Evolutionary conservation across 208 protist genomes (phyloP), one percentile per base, ranked within the genome.

Genomic region (Acanthamoeba triangularis): DNA sequence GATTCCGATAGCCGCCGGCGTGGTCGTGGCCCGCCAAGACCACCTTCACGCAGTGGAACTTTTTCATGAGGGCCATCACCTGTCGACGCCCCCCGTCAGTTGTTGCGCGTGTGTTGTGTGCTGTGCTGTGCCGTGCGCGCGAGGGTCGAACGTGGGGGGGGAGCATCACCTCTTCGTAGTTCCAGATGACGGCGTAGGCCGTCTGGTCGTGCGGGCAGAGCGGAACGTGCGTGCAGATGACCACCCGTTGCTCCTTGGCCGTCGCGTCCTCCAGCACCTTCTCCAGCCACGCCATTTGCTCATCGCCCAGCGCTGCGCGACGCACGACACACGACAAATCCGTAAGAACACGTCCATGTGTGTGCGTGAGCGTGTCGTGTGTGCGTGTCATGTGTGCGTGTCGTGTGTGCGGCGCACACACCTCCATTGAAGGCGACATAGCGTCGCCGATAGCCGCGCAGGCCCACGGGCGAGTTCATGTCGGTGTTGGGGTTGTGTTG

Each of bases 351-450:
- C 20, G 54, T 61, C n/a, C n/a, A n/a, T n/a, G n/a, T n/a, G n/a
- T n/a, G n/a, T n/a, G n/a, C n/a, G n/a, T n/a, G n/a, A n/a, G n/a
- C n/a, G n/a, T n/a, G n/a, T n/a, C n/a, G n/a, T n/a, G n/a, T n/a
- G n/a, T n/a, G n/a, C n/a, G 54, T 61, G 54, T n/a, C 54, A 23
- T 61, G 54, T 6, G 54, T 61, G 54, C 20, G 54, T 61, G 3
- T 1, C 3, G 37, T 41, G 54, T 61, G 54, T 61, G 54, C 54
- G 54, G 16, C 10, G 65, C n/a, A 74, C 28, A 30, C 28, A 74
- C 65, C 65, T 20, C 65, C 65, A 30, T 74, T 74, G 28, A 74
- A 74, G 65, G 65, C 65, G 23, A 74, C 65, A 30, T 74, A 74
- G n/a, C 65, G 65, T 11, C 65, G 65, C 1, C 33, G 25, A 16